Base-by-base conservation (phyloP, 106 monocot species). In the Agapanthus africanus region DNA sequence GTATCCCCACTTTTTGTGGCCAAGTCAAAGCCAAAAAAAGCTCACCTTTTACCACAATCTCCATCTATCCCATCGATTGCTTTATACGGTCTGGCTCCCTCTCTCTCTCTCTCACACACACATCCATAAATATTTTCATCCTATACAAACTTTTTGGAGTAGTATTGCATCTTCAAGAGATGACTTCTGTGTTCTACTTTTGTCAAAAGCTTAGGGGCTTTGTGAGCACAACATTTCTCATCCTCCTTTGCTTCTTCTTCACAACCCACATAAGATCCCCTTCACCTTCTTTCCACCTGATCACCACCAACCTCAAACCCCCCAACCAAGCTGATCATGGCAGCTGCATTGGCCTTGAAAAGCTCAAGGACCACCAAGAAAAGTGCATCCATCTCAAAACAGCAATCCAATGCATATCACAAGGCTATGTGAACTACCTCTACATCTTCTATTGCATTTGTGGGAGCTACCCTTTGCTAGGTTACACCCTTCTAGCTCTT, bases 381-480 rank as follows among this genome's bases (percentile, higher is more conserved):
- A 80, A 90, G 75, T 90, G 82, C 70, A 23, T 40, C 19, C 82
- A 85, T 61, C 50, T 85, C 42, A 59, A 72, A 7, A 7, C 28
- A 3, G n/a, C 74, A 16, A 23, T n/a, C 69, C 60, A 63, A 16
- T 87, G 80, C 37, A 64, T 50, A n/a, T 31, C 85, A 28, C 70
- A 67, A 14, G 85, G 86, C 37, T 81, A 81, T 71, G 62, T 91
- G 19, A 71, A 91, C 68, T 87, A 87, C 40, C 83, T 90, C 70
- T 22, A 63, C 51, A 25, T 86, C 32, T 90, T 81, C 79, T 81
- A 81, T 62, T 83, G 86, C 68, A 9, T 73, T 41, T 87, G 79
- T 35, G 86, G 74, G 21, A 37, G 41, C 11, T 44, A 70, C 39
- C 78, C 80, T 6, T 1, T 36, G 34, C 8, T 83, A 13, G 90